Base-by-base conservation (phyloP, 2,329 filamentous ascomycete species). In the Bipolaris bicolor region DNA sequence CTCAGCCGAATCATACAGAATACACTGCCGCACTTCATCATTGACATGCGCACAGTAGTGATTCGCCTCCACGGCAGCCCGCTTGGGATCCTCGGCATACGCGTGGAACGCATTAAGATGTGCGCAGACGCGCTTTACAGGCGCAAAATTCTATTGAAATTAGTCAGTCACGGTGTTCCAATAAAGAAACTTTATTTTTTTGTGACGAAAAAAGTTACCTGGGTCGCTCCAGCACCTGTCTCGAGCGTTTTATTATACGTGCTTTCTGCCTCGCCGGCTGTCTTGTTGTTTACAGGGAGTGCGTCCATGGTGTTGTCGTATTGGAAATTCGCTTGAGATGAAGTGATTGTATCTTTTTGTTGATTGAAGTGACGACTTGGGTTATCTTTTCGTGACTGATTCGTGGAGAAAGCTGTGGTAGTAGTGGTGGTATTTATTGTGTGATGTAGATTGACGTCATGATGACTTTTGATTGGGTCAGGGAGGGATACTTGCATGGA, bases 31-130 rank as follows among this genome's bases (percentile, higher is more conserved):
- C 55, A 96, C 83, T 61, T 95, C 91, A 67, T 88, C 83, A 59
- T 84, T 92, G 3, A 95, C 68, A 68, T 95, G 91, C 1, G 88
- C 84, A 72, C 92, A 96, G 77, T 95, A 96, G 75, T 96, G 91
- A 70, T 95, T 92, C 0, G 91, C 81, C 73, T 95, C 90, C 1
- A 96, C 87, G 37, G 80, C 82, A 13, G 54, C 50, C 6, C 90
- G 86, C 1, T 79, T 82, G 0, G 88, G 86, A 44, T 94, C 89
- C 24, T 86, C 82, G n/a, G 88, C 88, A 70, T 95, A 95, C 46
- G 88, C 86, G 70, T 96, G 92, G 70, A 93, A 93, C n/a, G 90
- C 91, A 67, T 95, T 93, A 1, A 96, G 82, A 70, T 94, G 90
- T 1, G 90, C 91, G 76, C 91, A 95, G 47, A 96, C 84, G 51